These are phyloP conservation scores for Pyronema domesticum DNA, from an alignment of 495 filamentous ascomycete genomes.

Conservation along the genomic window DNA sequence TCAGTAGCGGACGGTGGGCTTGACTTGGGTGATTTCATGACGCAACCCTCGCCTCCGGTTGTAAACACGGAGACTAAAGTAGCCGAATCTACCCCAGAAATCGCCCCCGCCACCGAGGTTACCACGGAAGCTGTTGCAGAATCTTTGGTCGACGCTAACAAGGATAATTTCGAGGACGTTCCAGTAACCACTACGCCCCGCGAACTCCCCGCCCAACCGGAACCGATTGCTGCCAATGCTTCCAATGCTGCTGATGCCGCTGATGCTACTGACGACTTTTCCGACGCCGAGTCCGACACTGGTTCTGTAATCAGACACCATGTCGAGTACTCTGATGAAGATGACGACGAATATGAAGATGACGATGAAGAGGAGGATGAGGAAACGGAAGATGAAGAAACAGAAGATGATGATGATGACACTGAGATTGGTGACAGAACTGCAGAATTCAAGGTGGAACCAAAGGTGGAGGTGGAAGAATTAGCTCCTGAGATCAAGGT, in stretches of 20 bases:
- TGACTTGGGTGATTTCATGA: slow-evolving; percentile 35
- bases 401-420: slow-evolving; percentile 14
- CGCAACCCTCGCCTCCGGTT: slow-evolving; percentile 32
- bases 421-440: slow-evolving; percentile 13
- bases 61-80: slow-evolving; percentile 12
- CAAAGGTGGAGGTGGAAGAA: background rate
- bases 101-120: slow-evolving; percentile 25
- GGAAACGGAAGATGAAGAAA: slow-evolving; percentile 14
- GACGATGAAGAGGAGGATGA: slow-evolving; percentile 6
- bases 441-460: slow-evolving; percentile 21
- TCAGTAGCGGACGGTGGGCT: slow-evolving; percentile 25
- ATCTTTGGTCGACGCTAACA: background rate
- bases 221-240: slow-evolving; percentile 22
- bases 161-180: background rate
- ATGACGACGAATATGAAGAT: slow-evolving; percentile 26
- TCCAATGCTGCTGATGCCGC: background rate
- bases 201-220: slow-evolving; percentile 28
- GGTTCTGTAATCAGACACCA: slow-evolving; percentile 80
- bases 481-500: background rate
- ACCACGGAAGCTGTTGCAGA: slow-evolving; percentile 20
- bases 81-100: slow-evolving; percentile 17
- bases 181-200: slow-evolving; percentile 13
- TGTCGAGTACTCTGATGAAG: slow-evolving; percentile 32
- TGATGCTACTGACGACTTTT: slow-evolving; percentile 26
- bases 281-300: slow-evolving; percentile 52